Conservation (phyloP, 495 filamentous ascomycete species). For the Penicillium bialowiezense region DNA sequence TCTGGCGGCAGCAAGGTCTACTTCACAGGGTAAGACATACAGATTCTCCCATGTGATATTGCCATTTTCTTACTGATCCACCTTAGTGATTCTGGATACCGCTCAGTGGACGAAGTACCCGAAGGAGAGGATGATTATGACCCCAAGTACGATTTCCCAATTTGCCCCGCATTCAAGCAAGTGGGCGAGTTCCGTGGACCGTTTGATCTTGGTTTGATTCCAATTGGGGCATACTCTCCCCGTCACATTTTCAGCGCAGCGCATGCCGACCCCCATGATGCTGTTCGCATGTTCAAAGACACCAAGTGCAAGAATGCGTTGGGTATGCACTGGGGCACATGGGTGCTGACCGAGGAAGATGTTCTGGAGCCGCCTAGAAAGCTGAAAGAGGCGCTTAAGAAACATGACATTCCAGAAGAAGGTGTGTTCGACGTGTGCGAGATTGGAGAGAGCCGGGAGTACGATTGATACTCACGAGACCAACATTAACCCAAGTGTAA, state of each 20-base stretch:
- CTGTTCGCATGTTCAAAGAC: constrained; percentile 86
- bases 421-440: constrained; percentile 87
- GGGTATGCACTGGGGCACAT: constrained; percentile 93
- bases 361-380: constrained; percentile 78
- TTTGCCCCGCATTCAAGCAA: constrained; percentile 83
- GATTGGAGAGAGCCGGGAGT: constrained; percentile 84
- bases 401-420: constrained; percentile 63
- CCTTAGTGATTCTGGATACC: constrained; percentile 71
- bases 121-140: constrained; percentile 70
- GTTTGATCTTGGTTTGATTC: constrained; percentile 92
- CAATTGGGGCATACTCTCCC: constrained; percentile 89
- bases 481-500: too few relatives aligned
- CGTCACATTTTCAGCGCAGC: constrained; percentile 71
- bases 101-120: constrained; percentile 68
- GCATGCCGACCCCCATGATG: constrained; percentile 87
- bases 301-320: constrained; percentile 80
- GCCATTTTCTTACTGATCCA: constrained; percentile 7
- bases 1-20: constrained; percentile 57
- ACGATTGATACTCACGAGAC: too few relatives aligned
- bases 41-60: not conserved
- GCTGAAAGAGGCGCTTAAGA: constrained; percentile 71
- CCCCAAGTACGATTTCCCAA: constrained; percentile 65
- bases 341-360: constrained; percentile 85
- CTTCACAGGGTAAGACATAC: constrained; percentile 39
- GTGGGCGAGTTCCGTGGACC: constrained; percentile 79